Conservation (phyloP, 169 alveolate genomes). For the Plasmodium chabaudi region DNA sequence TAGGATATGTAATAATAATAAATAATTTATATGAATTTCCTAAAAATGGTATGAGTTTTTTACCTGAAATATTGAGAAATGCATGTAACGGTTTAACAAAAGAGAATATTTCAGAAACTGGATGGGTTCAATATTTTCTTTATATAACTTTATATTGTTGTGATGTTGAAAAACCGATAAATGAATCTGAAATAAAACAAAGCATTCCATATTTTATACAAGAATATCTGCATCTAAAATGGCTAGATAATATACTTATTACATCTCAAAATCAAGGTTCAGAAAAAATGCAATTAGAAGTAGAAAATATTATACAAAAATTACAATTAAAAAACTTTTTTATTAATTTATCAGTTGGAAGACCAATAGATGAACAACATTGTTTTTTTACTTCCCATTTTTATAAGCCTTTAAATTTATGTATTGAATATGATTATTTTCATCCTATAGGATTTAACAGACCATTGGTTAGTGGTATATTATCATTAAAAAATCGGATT, state of each 20-base stretch:
- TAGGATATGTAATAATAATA: slow-evolving; percentile 78
- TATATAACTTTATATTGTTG: slow-evolving; percentile 87
- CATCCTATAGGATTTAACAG: slow-evolving; percentile 82
- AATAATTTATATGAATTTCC: slow-evolving; percentile 85
- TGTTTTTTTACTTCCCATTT: slow-evolving; percentile 88
- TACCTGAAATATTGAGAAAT: slow-evolving; percentile 76
- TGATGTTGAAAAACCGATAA: slow-evolving; percentile 88
- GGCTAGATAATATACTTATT: slow-evolving; percentile 87
- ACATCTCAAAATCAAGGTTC: slow-evolving; percentile 89
- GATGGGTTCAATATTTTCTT: slow-evolving; percentile 89
- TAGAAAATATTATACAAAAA: slow-evolving; percentile 85
- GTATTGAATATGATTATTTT: slow-evolving; percentile 88
- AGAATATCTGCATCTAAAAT: slow-evolving; percentile 84
- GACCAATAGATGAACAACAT: slow-evolving; percentile 90
- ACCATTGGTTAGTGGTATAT: slow-evolving; percentile 85
- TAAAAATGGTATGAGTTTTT: slow-evolving; percentile 43
- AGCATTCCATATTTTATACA: slow-evolving; percentile 87
- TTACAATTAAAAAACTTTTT: slow-evolving; percentile 82
- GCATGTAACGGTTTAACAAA: slow-evolving; percentile 73
- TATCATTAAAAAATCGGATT: slow-evolving; percentile 84
- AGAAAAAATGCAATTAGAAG: slow-evolving; percentile 88
- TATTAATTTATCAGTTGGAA: slow-evolving; percentile 88
- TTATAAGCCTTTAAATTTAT: slow-evolving; percentile 84
- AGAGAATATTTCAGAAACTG: slow-evolving; percentile 86
- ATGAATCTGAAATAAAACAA: slow-evolving; percentile 82